Base-by-base conservation (phyloP, 2,329 filamentous ascomycete species). In the Stenocarpella maydis region DNA sequence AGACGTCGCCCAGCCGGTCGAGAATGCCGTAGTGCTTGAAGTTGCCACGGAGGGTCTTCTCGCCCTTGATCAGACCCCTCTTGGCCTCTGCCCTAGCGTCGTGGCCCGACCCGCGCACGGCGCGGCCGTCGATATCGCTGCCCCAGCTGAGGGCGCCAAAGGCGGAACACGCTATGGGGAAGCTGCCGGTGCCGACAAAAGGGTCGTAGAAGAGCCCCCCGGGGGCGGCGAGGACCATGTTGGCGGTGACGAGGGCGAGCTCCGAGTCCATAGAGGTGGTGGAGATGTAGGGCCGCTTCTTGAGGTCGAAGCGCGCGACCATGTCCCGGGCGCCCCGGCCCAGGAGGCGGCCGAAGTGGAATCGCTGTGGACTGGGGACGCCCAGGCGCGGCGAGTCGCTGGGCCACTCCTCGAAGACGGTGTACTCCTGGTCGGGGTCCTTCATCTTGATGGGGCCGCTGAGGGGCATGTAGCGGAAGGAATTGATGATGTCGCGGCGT, bases 191-290 rank as follows among this genome's bases (percentile, higher is more conserved):
- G 5, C 96, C 96, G 70, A 96, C 94, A 77, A 99, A 99, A 0
- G 96, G 96, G 75, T 99, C 96, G 76, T 95, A 98, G 75, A 97
- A 93, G 2, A 98, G 78, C 77, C 93, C 97, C 0, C 94, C 95
- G 0, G 94, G 92, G 0, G 84, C 90, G 0, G 94, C 94, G 17
- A 93, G 88, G 0, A 93, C 93, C 74, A 99, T 90, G 76, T 98
- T 99, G 1, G 95, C 96, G 0, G 95, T 98, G 26, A 99, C 84
- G 1, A 99, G 86, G 15, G 94, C 93, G 52, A 99, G 85, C 79
- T 98, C 96, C 0, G 95, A 92, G 78, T 99, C 96, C 96, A 99
- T 98, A 54, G 93, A 96, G 0, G 96, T 99, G 0, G 95, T 98
- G 74, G 92, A 94, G 75, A 99, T 98, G 78, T 99, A 99, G 47